Evolutionary conservation across 2,329 filamentous ascomycete species (phyloP).

Genomic region (Diaporthe citrichinensis): DNA sequence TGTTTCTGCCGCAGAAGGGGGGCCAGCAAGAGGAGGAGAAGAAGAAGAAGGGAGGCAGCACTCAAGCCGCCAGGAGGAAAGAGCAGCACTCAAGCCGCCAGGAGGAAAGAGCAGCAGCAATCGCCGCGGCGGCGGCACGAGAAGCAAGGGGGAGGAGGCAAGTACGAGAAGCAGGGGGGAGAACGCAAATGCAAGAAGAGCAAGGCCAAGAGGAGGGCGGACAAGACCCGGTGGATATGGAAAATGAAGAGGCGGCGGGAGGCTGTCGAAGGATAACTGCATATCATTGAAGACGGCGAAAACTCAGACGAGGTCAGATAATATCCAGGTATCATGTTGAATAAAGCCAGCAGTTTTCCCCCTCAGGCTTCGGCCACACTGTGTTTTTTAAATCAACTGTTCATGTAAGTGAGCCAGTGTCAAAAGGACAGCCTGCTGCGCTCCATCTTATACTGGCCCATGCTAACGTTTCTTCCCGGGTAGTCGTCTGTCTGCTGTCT

Average conservation of each 20-base stretch:
- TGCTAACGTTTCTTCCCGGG: background rate
- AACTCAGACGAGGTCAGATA: background rate
- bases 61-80: background rate
- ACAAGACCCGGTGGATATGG: too few relatives aligned
- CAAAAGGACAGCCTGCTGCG: background rate
- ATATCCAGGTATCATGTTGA: background rate
- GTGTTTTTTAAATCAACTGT: background rate
- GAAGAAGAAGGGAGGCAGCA: background rate
- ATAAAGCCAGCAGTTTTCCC: background rate
- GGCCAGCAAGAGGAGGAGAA: background rate
- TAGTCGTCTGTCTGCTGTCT: background rate
- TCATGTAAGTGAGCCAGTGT: background rate
- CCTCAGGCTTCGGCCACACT: slow-evolving; percentile 17
- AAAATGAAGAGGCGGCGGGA: background rate
- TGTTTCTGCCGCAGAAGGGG: background rate
- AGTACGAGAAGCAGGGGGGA: too few relatives aligned
- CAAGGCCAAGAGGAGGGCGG: too few relatives aligned
- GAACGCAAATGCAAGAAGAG: background rate
- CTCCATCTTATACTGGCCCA: background rate
- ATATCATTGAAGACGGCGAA: background rate
- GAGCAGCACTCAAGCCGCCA: background rate
- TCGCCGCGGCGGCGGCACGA: background rate
- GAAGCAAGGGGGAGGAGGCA: background rate
- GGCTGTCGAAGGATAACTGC: background rate
- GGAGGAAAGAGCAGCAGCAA: background rate